phyloP scores from a whole-genome alignment of 306 rosid genomes.

The Erythrophleum fordii region DNA sequence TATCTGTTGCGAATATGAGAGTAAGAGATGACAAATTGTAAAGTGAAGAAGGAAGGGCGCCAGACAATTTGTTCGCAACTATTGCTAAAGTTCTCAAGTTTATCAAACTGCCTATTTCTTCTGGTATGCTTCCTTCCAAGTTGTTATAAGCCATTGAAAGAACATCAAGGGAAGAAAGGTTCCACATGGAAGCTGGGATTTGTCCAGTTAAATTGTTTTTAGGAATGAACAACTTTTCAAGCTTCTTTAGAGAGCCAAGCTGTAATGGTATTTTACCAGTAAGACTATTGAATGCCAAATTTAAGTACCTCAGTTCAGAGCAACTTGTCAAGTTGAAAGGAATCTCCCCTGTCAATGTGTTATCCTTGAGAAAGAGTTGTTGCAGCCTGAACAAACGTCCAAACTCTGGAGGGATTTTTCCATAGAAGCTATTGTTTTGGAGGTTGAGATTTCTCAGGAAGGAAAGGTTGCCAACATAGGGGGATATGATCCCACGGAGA shows the following conservation, averaged over 20 bases:
- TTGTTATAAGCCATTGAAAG: background rate
- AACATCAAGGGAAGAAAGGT: constrained; percentile 5
- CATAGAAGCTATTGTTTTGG: background rate
- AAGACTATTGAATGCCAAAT: background rate
- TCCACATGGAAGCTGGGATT: background rate
- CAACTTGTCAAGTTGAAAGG: background rate
- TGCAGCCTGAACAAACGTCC: background rate
- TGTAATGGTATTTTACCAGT: background rate
- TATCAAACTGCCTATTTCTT: constrained; percentile 1
- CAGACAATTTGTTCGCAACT: background rate
- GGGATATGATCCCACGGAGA: background rate
- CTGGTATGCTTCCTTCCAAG: constrained; percentile 27
- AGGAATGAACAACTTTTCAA: background rate
- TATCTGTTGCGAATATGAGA: no score
- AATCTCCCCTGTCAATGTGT: background rate
- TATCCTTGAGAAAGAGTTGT: background rate
- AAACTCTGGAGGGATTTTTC: background rate
- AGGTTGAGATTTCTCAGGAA: background rate
- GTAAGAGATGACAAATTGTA: no score
- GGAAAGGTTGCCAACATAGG: background rate
- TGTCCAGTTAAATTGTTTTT: background rate
- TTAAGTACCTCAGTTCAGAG: background rate
- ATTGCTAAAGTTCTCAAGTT: background rate
- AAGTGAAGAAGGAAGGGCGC: no score
- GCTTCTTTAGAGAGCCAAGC: background rate